Percentiles rank a stretch among this genome's conserved stretches.
phyloP scores from a whole-genome alignment of 2,329 filamentous ascomycete species.

The Colletotrichum plurivorum region DNA sequence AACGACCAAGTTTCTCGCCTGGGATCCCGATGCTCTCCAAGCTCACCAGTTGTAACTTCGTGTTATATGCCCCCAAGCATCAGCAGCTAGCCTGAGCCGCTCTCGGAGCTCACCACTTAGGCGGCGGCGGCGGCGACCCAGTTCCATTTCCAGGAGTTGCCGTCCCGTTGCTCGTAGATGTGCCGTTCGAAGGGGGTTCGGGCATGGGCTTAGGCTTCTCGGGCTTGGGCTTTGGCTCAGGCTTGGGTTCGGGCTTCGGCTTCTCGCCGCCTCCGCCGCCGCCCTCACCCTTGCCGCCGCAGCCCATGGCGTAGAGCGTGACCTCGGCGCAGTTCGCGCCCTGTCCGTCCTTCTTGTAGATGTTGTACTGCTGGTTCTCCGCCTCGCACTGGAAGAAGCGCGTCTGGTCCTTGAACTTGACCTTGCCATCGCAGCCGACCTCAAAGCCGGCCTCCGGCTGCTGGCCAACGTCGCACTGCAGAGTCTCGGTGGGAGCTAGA shows the following conservation, averaged over 20 bases:
- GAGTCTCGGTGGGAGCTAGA: constrained; percentile 67
- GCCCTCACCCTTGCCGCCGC: constrained; percentile 35
- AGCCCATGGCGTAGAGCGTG: constrained; percentile 58
- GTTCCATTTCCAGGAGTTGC: not conserved
- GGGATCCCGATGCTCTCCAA: no score
- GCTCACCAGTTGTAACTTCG: no score
- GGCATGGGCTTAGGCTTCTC: no score
- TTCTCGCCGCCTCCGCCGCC: constrained; percentile 7
- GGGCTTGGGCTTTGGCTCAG: no score
- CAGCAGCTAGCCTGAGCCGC: no score
- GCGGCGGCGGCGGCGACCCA: not conserved
- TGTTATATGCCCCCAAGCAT: no score
- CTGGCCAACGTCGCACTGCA: constrained; percentile 72
- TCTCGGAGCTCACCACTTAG: not conserved
- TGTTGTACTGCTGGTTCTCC: constrained; percentile 66
- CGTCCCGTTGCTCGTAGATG: constrained; percentile 2
- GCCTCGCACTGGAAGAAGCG: constrained; percentile 75
- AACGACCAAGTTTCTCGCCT: no score
- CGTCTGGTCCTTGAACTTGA: constrained; percentile 65
- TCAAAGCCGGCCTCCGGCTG: constrained; percentile 68
- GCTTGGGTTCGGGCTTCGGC: not conserved
- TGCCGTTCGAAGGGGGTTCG: no score
- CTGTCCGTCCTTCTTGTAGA: constrained; percentile 62
- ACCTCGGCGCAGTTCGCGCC: constrained; percentile 63
- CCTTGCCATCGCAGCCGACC: constrained; percentile 64